phyloP scores from a whole-genome alignment of 1,139 yeast genomes.

The Blastobotrys malaysiensis region DNA sequence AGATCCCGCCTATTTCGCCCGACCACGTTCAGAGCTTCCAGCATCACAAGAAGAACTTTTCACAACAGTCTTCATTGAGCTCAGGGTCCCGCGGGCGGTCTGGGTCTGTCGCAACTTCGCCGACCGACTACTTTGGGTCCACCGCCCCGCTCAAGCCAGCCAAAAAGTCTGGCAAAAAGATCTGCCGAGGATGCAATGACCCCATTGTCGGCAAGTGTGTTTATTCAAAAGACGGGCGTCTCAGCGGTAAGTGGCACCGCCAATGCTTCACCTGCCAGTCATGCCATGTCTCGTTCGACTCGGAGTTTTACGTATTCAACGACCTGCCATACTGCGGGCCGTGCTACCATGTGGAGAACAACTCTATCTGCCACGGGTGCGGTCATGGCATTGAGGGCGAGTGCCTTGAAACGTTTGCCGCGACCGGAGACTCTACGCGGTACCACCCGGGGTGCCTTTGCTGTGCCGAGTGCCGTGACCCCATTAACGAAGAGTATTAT shows the following conservation, averaged over 20 bases:
- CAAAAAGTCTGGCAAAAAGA: conserved; percentile 9
- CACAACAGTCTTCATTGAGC: conserved; percentile 2
- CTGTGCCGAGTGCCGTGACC: conserved; percentile 30
- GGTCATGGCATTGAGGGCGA: conserved; percentile 79
- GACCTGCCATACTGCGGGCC: conserved; percentile 73
- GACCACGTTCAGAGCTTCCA: background rate
- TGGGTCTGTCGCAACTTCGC: conserved; percentile 1
- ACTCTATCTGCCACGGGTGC: conserved; percentile 70
- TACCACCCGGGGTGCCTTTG: conserved; percentile 31
- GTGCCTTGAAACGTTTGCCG: conserved; percentile 57
- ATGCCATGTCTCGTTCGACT: conserved; percentile 42
- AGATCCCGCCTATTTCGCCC: background rate
- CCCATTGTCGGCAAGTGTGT: conserved; percentile 51
- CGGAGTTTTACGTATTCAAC: conserved; percentile 68
- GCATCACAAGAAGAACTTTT: background rate
- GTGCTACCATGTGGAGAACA: conserved; percentile 76
- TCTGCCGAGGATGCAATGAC: conserved; percentile 47
- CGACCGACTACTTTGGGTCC: conserved; percentile 1
- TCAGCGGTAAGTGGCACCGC: conserved; percentile 94
- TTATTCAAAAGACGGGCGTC: conserved; percentile 74
- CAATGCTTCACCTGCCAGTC: conserved; percentile 68
- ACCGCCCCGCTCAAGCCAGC: background rate
- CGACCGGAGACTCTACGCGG: conserved; percentile 8
- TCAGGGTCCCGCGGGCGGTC: background rate
- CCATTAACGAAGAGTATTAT: conserved; percentile 28